Conservation (phyloP, 345 rosid species). For the Triadica sebifera region DNA sequence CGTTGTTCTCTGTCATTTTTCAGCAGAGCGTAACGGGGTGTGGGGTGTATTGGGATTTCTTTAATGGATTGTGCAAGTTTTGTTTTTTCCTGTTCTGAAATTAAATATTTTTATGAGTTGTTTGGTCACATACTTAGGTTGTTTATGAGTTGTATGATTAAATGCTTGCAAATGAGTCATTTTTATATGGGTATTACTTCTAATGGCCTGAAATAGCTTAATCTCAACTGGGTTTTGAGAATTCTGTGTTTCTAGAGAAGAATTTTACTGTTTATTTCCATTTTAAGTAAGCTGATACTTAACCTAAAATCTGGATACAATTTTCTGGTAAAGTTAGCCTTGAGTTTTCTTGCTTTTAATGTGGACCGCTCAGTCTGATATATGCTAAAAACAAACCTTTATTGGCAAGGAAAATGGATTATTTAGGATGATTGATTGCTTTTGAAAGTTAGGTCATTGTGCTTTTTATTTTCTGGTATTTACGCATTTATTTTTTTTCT, state of each 20-base stretch:
- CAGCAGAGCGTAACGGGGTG: background rate
- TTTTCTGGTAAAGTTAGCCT: background rate
- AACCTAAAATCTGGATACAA: background rate
- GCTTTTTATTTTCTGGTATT: background rate
- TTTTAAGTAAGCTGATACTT: background rate
- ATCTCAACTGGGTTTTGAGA: conserved; percentile 6
- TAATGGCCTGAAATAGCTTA: conserved; percentile 16
- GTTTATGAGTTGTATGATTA: conserved; percentile 7
- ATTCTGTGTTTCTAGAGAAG: background rate
- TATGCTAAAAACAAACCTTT: background rate
- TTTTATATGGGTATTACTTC: conserved; percentile 1
- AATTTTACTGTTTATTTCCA: background rate
- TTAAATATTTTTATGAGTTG: background rate
- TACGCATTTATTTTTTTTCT: background rate
- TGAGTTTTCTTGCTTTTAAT: conserved; percentile 1
- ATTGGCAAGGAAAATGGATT: background rate
- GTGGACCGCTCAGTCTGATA: background rate
- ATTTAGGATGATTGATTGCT: background rate
- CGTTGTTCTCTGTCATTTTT: conserved; percentile 2
- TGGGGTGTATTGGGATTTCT: background rate
- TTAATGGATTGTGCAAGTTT: background rate
- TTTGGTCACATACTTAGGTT: background rate
- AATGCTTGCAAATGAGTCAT: conserved; percentile 7
- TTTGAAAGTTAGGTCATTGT: background rate
- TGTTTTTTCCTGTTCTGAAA: background rate